Conservation (phyloP, 257 asterid genomes). For the Voacanga thouarsii region DNA sequence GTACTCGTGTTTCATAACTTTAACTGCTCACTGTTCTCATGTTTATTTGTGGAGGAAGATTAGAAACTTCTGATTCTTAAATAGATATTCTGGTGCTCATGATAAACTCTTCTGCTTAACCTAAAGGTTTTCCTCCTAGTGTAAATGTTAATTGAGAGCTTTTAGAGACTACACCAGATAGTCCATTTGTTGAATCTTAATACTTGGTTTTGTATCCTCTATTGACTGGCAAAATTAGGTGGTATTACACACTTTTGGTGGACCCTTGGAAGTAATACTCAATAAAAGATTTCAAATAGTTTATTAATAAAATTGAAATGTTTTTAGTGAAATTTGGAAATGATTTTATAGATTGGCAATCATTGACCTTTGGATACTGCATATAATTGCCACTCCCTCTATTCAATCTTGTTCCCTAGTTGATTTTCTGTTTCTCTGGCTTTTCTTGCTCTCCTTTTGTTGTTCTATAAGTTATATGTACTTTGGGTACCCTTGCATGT, state of each 20-base stretch:
- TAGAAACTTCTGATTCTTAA: not conserved
- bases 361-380: too few relatives aligned
- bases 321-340: not conserved
- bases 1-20: not conserved
- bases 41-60: not conserved
- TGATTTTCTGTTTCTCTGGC: not conserved
- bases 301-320: not conserved
- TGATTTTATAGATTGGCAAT: not conserved
- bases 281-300: not conserved
- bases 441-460: not conserved
- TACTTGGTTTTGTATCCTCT: not conserved
- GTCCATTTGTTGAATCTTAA: not conserved
- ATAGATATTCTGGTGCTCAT: not conserved
- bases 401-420: not conserved
- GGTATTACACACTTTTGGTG: not conserved
- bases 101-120: not conserved
- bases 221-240: not conserved
- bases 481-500: not conserved
- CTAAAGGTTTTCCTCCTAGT: not conserved
- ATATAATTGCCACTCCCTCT: not conserved
- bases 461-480: too few relatives aligned
- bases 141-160: not conserved
- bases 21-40: not conserved
- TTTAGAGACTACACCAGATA: not conserved
- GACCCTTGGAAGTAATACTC: not conserved